Evolutionary conservation across 208 protist species (phyloP), one percentile per base, ranked within the genome.

Genomic region (Crithidia bombi): DNA sequence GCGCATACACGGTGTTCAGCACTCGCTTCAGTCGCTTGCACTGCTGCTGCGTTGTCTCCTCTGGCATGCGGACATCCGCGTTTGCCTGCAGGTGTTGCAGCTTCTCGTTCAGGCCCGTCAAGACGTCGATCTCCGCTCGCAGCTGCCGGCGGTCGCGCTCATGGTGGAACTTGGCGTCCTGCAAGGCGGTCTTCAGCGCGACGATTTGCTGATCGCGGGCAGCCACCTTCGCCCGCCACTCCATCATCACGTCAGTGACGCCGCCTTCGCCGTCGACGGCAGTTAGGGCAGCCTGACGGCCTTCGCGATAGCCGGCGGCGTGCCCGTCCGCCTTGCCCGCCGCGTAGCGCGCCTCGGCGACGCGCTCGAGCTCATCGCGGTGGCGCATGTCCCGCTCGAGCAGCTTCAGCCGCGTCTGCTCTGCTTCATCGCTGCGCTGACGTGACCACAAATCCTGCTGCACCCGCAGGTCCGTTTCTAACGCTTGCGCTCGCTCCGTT

Each of bases 381-480:
- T 86, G 82, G 19, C 43, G 74, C 12, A 86, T 72, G 26, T 83
- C 81, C 33, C 64, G 41, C 59, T 94, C 89, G 21, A 94, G 65
- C 10, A 78, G 21, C 47, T 79, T 73, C 52, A 94, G 75, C 25
- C 85, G 85, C 21, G 68, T 57, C 25, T 81, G 77, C 69, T 92
- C 86, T 54, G 80, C 73, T 32, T 75, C 49, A n/a, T 94, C 80
- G 19, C 38, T 54, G 33, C 87, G 58, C 11, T 82, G 78, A 17
- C 73, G 54, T 23, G 54, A 49, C 62, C 69, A 63, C 23, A 88
- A 62, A 26, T 91, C 80, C 44, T 82, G 75, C 67, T 92, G 80
- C 26, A 90, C 73, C 43, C 49, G 69, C 28, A 91, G 32, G 56
- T 94, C 85, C 25, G 62, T 84, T 67, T 94, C 72, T 39, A 92